phyloP scores from a whole-genome alignment of 345 rosid species.

The Geranium brycei region DNA sequence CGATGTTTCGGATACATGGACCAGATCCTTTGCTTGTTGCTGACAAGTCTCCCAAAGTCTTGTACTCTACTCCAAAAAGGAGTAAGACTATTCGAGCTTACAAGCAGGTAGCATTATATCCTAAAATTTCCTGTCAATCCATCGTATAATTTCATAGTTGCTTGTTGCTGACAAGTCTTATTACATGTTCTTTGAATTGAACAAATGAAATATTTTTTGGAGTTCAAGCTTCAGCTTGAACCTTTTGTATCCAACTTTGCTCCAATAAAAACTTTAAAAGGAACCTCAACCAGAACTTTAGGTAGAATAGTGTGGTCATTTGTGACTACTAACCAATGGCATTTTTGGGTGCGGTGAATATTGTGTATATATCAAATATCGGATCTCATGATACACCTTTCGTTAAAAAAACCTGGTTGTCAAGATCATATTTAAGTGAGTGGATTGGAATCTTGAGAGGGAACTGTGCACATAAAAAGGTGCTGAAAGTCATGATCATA shows the following conservation, averaged over 20 bases:
- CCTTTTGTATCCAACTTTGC: background rate
- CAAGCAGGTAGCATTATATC: conserved; percentile 53
- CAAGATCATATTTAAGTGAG: background rate
- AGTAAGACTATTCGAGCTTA: conserved; percentile 44
- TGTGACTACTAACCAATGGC: background rate
- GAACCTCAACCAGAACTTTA: background rate
- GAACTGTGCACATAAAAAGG: background rate
- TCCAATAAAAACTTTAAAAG: background rate
- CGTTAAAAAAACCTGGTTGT: background rate
- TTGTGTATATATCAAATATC: background rate
- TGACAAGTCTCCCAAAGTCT: conserved; percentile 43
- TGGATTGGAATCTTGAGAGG: background rate
- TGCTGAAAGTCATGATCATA: background rate
- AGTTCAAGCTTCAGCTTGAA: background rate
- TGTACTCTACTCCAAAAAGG: conserved; percentile 55
- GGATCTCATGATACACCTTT: background rate
- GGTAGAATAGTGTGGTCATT: background rate
- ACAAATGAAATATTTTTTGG: background rate
- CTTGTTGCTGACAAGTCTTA: background rate
- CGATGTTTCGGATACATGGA: conserved; percentile 73
- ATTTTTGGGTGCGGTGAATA: background rate
- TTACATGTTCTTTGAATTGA: background rate
- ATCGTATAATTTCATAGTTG: background rate
- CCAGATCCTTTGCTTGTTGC: conserved; percentile 61
- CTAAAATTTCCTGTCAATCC: background rate